Conservation (phyloP, 2,329 filamentous ascomycete species). For the Alternaria arborescens region DNA sequence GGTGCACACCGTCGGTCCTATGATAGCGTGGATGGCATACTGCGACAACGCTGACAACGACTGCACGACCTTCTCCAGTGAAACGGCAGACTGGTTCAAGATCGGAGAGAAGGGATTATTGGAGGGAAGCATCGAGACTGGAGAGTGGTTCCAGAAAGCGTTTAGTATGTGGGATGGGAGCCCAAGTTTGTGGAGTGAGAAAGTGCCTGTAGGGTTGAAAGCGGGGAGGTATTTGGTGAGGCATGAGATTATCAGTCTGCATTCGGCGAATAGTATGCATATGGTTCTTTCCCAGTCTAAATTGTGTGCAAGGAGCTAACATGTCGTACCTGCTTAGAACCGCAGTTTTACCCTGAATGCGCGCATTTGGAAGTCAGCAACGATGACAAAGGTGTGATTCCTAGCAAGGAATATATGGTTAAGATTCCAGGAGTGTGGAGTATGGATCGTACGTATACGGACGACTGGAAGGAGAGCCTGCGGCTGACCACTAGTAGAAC, state of each 20-base stretch:
- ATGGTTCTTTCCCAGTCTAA: background rate
- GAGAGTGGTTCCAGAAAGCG: slow-evolving; percentile 39
- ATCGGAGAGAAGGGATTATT: slow-evolving; percentile 36
- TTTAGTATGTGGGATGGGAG: slow-evolving; percentile 38
- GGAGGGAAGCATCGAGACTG: slow-evolving; percentile 30
- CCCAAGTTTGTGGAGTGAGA: slow-evolving; percentile 39
- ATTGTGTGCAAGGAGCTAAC: background rate
- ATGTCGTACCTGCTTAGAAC: slow-evolving; percentile 7
- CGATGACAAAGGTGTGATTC: slow-evolving; percentile 17
- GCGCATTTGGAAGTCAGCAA: slow-evolving; percentile 39
- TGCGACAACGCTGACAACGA: slow-evolving; percentile 28
- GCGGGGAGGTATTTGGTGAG: slow-evolving; percentile 38
- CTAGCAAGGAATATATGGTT: slow-evolving; percentile 29
- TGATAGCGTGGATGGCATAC: slow-evolving; percentile 41
- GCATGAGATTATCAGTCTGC: slow-evolving; percentile 43
- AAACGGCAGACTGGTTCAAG: slow-evolving; percentile 38
- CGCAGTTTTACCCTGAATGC: slow-evolving; percentile 45
- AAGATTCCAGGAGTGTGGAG: slow-evolving; percentile 43
- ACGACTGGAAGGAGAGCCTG: background rate
- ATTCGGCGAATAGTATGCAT: slow-evolving; percentile 30
- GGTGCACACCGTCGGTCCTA: slow-evolving; percentile 44
- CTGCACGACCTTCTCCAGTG: slow-evolving; percentile 29
- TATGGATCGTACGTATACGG: slow-evolving; percentile 38
- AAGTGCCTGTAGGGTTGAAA: slow-evolving; percentile 28
- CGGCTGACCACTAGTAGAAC: slow-evolving; percentile 30